Evolutionary conservation across 2,329 filamentous ascomycete species (phyloP).

Genomic region (Botrytis tulipae): DNA sequence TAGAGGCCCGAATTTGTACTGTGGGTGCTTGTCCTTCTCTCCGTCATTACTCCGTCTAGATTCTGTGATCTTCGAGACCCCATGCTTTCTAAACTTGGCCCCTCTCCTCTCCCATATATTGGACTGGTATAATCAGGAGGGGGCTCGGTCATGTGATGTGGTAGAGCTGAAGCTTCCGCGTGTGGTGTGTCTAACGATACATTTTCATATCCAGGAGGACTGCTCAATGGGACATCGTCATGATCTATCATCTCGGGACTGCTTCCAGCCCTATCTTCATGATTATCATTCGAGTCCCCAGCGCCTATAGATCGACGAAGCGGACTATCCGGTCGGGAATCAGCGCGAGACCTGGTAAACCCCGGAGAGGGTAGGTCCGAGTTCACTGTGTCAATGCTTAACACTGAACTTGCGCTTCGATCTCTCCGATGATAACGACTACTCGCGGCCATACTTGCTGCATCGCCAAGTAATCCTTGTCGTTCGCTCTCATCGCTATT

Average conservation of each 20-base stretch:
- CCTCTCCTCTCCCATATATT: constrained; percentile 27
- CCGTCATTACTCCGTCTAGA: constrained; percentile 24
- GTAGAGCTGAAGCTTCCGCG: constrained; percentile 14
- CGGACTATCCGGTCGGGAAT: constrained; percentile 47
- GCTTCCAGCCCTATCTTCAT: constrained; percentile 33
- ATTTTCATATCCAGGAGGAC: constrained; percentile 38
- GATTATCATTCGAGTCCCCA: constrained; percentile 21
- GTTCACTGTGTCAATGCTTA: constrained; percentile 52
- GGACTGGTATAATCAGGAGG: constrained; percentile 37
- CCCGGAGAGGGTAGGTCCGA: constrained; percentile 44
- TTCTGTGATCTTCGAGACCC: constrained; percentile 27
- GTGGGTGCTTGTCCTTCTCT: constrained; percentile 24
- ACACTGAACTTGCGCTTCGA: constrained; percentile 52
- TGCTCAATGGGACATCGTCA: constrained; percentile 35
- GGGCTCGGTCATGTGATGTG: constrained; percentile 26
- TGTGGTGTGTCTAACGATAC: constrained; percentile 34
- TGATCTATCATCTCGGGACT: constrained; percentile 37
- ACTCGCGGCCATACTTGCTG: constrained; percentile 49
- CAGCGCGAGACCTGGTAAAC: constrained; percentile 42
- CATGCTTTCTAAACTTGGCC: constrained; percentile 16
- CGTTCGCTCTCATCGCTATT: constrained; percentile 70
- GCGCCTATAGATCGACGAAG: constrained; percentile 21
- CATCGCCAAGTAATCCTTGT: constrained; percentile 67
- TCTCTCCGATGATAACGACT: constrained; percentile 46
- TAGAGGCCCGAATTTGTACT: constrained; percentile 9